Base-by-base conservation (phyloP, 2,329 filamentous ascomycete species). In the Zalaria sp. region DNA sequence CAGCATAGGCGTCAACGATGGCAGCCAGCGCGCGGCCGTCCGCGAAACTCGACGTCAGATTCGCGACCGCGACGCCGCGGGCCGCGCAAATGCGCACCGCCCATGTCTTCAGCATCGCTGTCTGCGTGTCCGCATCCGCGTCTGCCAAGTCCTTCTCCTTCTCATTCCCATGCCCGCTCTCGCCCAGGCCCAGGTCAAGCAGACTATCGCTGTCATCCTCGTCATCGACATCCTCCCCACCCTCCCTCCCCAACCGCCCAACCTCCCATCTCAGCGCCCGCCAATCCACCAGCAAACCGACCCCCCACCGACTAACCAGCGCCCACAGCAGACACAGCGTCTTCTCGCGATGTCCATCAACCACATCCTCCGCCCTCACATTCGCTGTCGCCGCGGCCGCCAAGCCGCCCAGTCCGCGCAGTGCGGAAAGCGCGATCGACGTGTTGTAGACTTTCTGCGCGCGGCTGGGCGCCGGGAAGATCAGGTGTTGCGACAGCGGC, bases 261-360 rank as follows among this genome's bases (percentile, higher is more conserved):
- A 41, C 42, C 51, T 81, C 76, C 18, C 63, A 64, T 26, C 59
- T 58, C 6, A 79, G 51, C 41, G 72, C 71, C 4, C 62, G 54
- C 66, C 70, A 74, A 48, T 79, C 68, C 2, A 80, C 61, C 0
- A 80, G 61, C 5, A 57, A 60, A 4, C 60, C 56, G 5, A 79
- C 57, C 1, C 74, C 74, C 60, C 69, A 73, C 54, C 67, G 68
- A 34, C 71, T 70, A 32, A 79, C 68, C 25, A 81, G 60, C 3
- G 64, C 63, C 75, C 75, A 79, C 4, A 81, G 61, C 6, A 80
- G 60, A 4, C 66, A 68, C 36, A 81, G 62, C 0, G 75, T 80
- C 56, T 75, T 79, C 51, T 81, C 76, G 5, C 77, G 69, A 49
- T 79, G 74, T 2, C 77, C 77, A 48, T 79, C 69, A 5, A 81